These are phyloP conservation scores for Berberis thunbergii DNA, from an alignment of 164 flowering plant genomes.

Conservation along the genomic window DNA sequence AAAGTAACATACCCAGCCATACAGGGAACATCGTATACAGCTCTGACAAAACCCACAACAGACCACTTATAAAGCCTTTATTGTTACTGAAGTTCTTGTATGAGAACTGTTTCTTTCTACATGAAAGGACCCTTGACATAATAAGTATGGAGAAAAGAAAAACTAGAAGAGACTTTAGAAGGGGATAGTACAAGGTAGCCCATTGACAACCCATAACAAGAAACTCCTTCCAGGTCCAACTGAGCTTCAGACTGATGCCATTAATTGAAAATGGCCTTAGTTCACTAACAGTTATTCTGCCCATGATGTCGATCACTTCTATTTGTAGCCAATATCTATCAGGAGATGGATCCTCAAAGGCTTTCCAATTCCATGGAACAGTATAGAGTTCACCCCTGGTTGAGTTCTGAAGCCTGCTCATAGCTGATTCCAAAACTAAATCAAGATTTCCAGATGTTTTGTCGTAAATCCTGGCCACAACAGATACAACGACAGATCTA, in stretches of 20 bases:
- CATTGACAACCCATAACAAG: constrained; percentile 90
- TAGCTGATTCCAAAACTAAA: constrained; percentile 49
- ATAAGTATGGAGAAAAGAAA: constrained; percentile 38
- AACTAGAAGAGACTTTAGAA: constrained; percentile 44
- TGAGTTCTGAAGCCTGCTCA: constrained; percentile 38
- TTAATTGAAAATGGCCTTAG: constrained; percentile 76
- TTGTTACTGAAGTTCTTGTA: constrained; percentile 30
- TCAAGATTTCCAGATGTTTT: constrained; percentile 38
- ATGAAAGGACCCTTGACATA: constrained; percentile 40
- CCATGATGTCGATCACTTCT: constrained; percentile 58
- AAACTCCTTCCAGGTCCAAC: constrained; percentile 90
- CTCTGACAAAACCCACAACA: constrained; percentile 49
- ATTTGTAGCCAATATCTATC: constrained; percentile 77
- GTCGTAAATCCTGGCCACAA: constrained; percentile 69
- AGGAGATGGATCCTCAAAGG: constrained; percentile 80
- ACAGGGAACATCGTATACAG: constrained; percentile 34
- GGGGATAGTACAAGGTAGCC: constrained; percentile 64
- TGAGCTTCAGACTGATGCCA: constrained; percentile 39
- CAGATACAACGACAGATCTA: constrained; percentile 42
- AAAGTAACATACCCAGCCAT: constrained; percentile 48
- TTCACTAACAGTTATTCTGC: constrained; percentile 44
- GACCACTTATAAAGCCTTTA: constrained; percentile 30
- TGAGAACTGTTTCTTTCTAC: constrained; percentile 35
- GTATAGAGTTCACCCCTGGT: constrained; percentile 58
- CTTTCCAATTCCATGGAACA: constrained; percentile 70